phyloP scores from a whole-genome alignment of 2,329 filamentous ascomycete genomes.

The Shiraia sp. region DNA sequence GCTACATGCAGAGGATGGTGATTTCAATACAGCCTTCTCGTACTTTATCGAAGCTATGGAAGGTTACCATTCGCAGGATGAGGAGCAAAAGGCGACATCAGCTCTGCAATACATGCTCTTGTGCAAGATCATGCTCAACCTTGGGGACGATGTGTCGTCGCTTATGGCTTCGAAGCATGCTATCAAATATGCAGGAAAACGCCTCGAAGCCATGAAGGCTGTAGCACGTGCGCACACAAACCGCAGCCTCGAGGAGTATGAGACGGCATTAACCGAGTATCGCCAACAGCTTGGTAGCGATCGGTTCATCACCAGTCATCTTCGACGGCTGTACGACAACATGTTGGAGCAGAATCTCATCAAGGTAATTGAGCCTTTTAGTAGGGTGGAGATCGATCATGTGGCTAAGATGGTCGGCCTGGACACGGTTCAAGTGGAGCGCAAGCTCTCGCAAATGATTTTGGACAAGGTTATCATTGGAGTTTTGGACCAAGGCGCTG shows the following conservation, averaged over 20 bases:
- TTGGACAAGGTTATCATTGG: constrained; percentile 98
- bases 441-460: constrained; percentile 99
- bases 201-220: constrained; percentile 98
- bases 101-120: constrained; percentile 99
- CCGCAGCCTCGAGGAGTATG: constrained; percentile 95
- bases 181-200: constrained; percentile 92
- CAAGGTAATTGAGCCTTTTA: constrained; percentile 99
- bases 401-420: constrained; percentile 97
- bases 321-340: constrained; percentile 92
- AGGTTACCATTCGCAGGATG: constrained; percentile 92
- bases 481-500: constrained; percentile 95
- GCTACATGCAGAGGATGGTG: constrained; percentile 96
- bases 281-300: constrained; percentile 93
- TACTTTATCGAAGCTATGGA: constrained; percentile 99
- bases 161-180: constrained; percentile 96
- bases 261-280: constrained; percentile 86
- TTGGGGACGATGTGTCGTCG: constrained; percentile 92
- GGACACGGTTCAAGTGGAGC: constrained; percentile 94
- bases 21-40: constrained; percentile 98
- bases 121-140: constrained; percentile 99
- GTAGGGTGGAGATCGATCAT: constrained; percentile 92
- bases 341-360: constrained; percentile 99
- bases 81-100: constrained; percentile 86
- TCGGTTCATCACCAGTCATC: constrained; percentile 94
- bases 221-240: constrained; percentile 95